Conservation (phyloP, 2,329 filamentous ascomycete genomes). For the Neofusicoccum cordaticola region DNA sequence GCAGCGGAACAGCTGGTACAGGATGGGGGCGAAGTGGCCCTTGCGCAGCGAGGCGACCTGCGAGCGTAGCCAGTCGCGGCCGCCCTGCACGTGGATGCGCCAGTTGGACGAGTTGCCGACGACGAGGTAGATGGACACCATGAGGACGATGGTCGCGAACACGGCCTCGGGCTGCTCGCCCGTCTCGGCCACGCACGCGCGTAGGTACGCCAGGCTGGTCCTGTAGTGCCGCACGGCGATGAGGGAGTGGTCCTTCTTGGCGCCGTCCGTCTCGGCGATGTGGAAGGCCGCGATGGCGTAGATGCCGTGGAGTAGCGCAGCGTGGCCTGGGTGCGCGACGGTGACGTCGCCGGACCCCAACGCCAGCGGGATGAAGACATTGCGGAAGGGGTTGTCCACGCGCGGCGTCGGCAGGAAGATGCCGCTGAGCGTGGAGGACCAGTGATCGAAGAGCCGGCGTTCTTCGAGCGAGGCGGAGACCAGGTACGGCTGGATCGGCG, state of each 20-base stretch:
- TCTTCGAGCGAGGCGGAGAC: not conserved
- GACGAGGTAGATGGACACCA: conserved; percentile 8
- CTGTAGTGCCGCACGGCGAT: conserved; percentile 12
- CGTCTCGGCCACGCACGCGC: not conserved
- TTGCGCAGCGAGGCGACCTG: not conserved
- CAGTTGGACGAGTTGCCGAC: conserved; percentile 11
- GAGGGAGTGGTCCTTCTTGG: not conserved
- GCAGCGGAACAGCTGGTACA: conserved; percentile 17
- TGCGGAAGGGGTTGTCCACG: conserved; percentile 7
- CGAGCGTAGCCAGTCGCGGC: conserved; percentile 7
- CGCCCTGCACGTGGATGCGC: conserved; percentile 14
- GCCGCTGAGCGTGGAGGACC: conserved; percentile 2
- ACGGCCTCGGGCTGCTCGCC: conserved; percentile 4
- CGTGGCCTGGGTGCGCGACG: not conserved
- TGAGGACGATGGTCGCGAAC: conserved; percentile 12
- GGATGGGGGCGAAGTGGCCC: not conserved
- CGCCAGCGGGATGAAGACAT: conserved; percentile 12
- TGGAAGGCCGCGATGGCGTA: conserved; percentile 15
- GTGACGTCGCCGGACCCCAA: not conserved
- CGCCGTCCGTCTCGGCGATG: conserved; percentile 1
- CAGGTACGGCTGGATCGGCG: not conserved
- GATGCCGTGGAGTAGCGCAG: conserved; percentile 9
- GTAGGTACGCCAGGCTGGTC: conserved; percentile 4
- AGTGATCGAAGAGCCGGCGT: conserved; percentile 12
- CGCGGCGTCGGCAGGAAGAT: conserved; percentile 3